Percentiles rank a stretch among this genome's conserved stretches.
Evolutionary conservation across 2,329 filamentous ascomycete species (phyloP).

Genomic region (Trichophyton mentagrophytes): DNA sequence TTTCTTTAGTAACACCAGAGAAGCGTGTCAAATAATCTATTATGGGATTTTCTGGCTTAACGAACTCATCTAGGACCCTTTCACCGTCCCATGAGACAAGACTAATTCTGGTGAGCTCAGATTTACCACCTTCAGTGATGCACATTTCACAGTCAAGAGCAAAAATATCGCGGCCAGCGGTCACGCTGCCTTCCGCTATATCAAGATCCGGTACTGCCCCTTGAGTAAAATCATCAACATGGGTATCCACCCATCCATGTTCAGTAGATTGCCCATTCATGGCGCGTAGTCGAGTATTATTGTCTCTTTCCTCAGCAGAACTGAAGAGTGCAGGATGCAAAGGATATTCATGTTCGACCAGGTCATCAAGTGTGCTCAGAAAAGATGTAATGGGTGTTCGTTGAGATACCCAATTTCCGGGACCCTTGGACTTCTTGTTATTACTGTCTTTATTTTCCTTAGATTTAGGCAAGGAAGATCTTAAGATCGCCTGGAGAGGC

Average conservation of each 20-base stretch:
- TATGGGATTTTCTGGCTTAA: slow-evolving; percentile 80
- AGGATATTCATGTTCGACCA: slow-evolving; percentile 71
- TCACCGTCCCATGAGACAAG: slow-evolving; percentile 75
- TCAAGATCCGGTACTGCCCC: slow-evolving; percentile 55
- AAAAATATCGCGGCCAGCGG: slow-evolving; percentile 64
- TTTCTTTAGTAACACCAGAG: slow-evolving; percentile 82
- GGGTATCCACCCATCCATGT: slow-evolving; percentile 72
- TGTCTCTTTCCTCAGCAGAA: slow-evolving; percentile 42
- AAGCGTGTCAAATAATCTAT: slow-evolving; percentile 82
- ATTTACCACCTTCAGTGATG: slow-evolving; percentile 64
- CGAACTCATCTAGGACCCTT: slow-evolving; percentile 74
- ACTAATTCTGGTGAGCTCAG: slow-evolving; percentile 79
- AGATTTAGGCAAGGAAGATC: slow-evolving; percentile 55
- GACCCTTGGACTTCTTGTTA: slow-evolving; percentile 46
- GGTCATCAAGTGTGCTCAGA: slow-evolving; percentile 56
- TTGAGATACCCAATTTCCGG: slow-evolving; percentile 57
- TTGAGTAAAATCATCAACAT: slow-evolving; percentile 53
- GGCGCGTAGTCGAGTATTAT: slow-evolving; percentile 43
- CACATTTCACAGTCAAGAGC: slow-evolving; percentile 98
- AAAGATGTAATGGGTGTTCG: slow-evolving; percentile 74
- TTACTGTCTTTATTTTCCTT: slow-evolving; percentile 51
- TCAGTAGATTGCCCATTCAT: slow-evolving; percentile 36
- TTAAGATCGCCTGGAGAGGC: slow-evolving; percentile 72
- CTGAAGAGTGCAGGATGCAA: slow-evolving; percentile 65
- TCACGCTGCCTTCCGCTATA: slow-evolving; percentile 69